phyloP scores from a whole-genome alignment of 345 rosid species.

The Salix koriyanagi region DNA sequence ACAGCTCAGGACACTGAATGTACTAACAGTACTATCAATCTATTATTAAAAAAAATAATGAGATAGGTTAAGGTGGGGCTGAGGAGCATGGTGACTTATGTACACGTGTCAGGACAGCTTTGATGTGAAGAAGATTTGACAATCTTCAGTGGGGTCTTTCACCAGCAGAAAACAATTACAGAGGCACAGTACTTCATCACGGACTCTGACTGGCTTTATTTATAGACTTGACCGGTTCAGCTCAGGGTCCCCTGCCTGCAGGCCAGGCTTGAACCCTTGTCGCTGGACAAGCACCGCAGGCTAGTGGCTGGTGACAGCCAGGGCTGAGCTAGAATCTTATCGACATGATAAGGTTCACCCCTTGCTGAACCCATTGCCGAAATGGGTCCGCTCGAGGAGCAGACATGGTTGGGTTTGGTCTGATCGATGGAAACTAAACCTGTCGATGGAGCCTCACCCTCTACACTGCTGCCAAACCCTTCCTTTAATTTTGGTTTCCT shows the following conservation, averaged over 20 bases:
- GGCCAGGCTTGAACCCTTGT: background rate
- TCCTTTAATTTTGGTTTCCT: no score
- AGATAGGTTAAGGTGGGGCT: background rate
- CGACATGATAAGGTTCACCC: background rate
- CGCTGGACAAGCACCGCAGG: background rate
- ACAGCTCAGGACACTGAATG: background rate
- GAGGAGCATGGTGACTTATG: background rate
- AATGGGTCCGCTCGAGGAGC: background rate
- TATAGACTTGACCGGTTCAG: background rate
- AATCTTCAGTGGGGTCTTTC: background rate
- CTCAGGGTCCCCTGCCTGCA: background rate
- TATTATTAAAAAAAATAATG: background rate
- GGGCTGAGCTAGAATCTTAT: no score
- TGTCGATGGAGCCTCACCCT: no score
- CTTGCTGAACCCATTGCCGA: background rate
- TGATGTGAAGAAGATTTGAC: slow-evolving; percentile 14
- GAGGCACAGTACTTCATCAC: background rate
- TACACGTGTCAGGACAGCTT: background rate
- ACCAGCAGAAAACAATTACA: background rate
- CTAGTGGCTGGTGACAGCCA: background rate
- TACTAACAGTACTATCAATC: background rate
- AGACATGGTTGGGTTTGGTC: background rate
- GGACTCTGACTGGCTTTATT: background rate
- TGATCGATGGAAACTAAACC: background rate
- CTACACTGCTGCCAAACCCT: no score